phyloP scores from a whole-genome alignment of 257 asterid genomes.

The Solanum medicagineum region DNA sequence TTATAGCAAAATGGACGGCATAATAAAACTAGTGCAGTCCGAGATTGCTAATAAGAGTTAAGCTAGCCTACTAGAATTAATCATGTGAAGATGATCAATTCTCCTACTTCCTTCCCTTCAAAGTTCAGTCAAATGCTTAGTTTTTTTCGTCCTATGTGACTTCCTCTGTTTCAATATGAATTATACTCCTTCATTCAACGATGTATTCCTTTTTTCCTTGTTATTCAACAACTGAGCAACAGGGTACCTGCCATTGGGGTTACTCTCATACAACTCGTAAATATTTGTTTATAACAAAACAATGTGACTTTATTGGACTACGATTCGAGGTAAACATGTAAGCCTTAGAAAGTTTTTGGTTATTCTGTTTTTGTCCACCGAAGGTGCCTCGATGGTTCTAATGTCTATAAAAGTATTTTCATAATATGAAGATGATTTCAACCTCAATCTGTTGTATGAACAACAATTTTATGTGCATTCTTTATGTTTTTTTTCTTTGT shows the following conservation, averaged over 20 bases:
- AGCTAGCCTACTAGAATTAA: neutral
- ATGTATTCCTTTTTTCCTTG: neutral
- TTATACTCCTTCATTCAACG: constrained; percentile 5
- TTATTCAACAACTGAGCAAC: constrained; percentile 11
- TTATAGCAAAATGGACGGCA: neutral
- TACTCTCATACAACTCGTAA: constrained; percentile 13
- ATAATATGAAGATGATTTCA: too few relatives aligned
- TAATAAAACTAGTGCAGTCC: neutral
- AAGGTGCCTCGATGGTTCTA: neutral
- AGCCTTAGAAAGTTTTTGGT: too few relatives aligned
- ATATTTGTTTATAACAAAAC: too few relatives aligned
- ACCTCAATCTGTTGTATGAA: too few relatives aligned
- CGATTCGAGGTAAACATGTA: too few relatives aligned
- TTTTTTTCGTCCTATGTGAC: neutral
- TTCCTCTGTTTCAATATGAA: neutral
- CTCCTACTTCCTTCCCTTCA: neutral
- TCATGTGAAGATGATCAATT: neutral
- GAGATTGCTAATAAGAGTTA: neutral
- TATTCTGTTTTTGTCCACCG: too few relatives aligned
- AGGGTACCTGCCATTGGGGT: constrained; percentile 12
- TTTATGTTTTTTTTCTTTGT: too few relatives aligned
- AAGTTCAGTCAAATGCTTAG: neutral
- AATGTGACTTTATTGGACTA: too few relatives aligned
- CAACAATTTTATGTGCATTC: too few relatives aligned
- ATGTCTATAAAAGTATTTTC: neutral